Percentiles rank a stretch among this genome's conserved stretches.
Evolutionary conservation across 305 asterid species (phyloP).

Genomic region (Ajuga reptans): DNA sequence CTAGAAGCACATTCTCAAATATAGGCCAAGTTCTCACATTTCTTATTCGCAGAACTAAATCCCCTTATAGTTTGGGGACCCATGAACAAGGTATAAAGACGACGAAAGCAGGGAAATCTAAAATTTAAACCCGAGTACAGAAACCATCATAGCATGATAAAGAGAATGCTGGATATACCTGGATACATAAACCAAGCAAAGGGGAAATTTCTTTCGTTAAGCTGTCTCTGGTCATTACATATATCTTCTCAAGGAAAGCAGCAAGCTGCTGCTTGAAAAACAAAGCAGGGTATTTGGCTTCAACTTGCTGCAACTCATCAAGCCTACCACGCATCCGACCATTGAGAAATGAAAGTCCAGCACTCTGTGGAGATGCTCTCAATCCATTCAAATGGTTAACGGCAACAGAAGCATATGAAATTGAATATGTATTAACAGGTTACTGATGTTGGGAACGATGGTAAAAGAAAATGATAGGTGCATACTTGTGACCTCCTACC

Average conservation of each 20-base stretch:
- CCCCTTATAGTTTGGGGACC: neutral
- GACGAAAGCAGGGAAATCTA: neutral
- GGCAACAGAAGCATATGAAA: conserved; percentile 16
- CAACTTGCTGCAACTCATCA: conserved; percentile 94
- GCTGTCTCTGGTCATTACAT: conserved; percentile 93
- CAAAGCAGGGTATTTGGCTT: conserved; percentile 97
- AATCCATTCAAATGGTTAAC: conserved; percentile 51
- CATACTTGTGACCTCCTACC: conserved; percentile 98
- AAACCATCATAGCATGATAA: conserved; percentile 9
- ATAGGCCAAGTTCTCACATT: neutral
- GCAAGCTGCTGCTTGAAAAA: conserved; percentile 99
- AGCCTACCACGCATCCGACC: conserved; percentile 80
- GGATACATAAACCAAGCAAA: conserved; percentile 90
- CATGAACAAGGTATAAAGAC: neutral
- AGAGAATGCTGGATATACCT: conserved; percentile 42
- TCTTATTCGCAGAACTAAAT: conserved; percentile 1
- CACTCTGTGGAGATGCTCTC: conserved; percentile 92
- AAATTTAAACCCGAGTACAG: conserved; percentile 1
- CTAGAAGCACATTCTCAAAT: conserved; percentile 3
- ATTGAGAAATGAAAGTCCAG: conserved; percentile 80
- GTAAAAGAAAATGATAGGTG: conserved; percentile 15
- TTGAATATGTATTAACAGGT: conserved; percentile 14
- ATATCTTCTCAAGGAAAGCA: conserved; percentile 97
- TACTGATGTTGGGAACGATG: conserved; percentile 16
- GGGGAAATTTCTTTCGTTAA: conserved; percentile 95